Evolutionary conservation across 2,329 filamentous ascomycete species (phyloP).

Genomic region (Hymenoscyphus albidus): DNA sequence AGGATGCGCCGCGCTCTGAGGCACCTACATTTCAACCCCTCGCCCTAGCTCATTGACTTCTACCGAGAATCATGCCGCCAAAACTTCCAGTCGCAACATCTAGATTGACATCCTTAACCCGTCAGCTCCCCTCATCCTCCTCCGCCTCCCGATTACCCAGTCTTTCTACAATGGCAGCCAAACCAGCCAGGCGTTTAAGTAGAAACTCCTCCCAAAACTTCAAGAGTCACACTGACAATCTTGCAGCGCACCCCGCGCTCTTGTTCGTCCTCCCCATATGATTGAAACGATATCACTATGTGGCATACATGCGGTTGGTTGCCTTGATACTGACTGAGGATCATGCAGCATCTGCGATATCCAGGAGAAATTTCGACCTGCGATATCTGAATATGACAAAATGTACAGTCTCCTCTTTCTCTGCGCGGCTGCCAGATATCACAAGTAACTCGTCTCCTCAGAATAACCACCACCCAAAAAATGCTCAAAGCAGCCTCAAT

Average conservation of each 20-base stretch:
- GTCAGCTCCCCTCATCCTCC: not conserved
- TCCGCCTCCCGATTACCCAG: not conserved
- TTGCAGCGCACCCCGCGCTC: slow-evolving; percentile 23
- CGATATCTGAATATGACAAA: slow-evolving; percentile 81
- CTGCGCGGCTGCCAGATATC: not conserved
- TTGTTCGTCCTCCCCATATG: slow-evolving; percentile 20
- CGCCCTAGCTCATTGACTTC: too few relatives aligned
- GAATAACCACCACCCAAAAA: slow-evolving; percentile 64
- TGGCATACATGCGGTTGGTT: not conserved
- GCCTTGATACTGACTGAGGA: not conserved
- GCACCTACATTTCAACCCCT: too few relatives aligned
- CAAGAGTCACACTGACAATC: slow-evolving; percentile 8
- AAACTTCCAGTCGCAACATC: not conserved
- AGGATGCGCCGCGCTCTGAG: too few relatives aligned
- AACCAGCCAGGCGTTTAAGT: slow-evolving; percentile 22
- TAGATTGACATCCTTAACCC: not conserved
- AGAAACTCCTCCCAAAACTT: slow-evolving; percentile 7
- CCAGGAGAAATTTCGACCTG: slow-evolving; percentile 84
- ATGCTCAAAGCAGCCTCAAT: slow-evolving; percentile 61
- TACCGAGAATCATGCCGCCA: not conserved
- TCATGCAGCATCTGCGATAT: slow-evolving; percentile 80
- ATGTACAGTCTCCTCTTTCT: slow-evolving; percentile 49
- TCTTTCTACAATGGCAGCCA: slow-evolving; percentile 15
- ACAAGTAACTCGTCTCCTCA: slow-evolving; percentile 32
- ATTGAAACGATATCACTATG: not conserved